These are phyloP conservation scores for Kwoniella dejecticola DNA, from an alignment of 768 basidiomycete species.

Conservation along the genomic window DNA sequence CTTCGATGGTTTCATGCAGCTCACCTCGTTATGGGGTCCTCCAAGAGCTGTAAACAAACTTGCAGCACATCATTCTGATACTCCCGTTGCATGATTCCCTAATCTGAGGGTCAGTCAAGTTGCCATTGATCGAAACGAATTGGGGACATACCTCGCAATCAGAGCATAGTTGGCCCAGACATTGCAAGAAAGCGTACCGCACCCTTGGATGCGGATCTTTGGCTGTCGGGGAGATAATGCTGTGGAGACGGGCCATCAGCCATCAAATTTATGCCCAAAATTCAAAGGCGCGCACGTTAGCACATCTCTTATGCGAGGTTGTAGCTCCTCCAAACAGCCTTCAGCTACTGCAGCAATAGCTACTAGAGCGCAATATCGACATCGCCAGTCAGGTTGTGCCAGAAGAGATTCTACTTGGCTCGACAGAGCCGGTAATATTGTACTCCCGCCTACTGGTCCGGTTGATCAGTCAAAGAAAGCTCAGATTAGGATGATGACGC, in stretches of 20 bases:
- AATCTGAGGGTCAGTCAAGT: background rate
- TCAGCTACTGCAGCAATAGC: constrained; percentile 83
- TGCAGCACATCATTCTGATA: constrained; percentile 71
- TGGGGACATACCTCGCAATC: constrained; percentile 71
- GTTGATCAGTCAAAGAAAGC: background rate
- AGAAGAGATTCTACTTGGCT: constrained; percentile 81
- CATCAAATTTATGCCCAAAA: background rate
- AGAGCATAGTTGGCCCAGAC: constrained; percentile 82
- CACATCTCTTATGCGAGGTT: constrained; percentile 77
- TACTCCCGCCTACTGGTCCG: constrained; percentile 62
- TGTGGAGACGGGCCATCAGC: background rate
- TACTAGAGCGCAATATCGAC: constrained; percentile 81
- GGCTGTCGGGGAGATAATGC: constrained; percentile 64
- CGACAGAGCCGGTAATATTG: constrained; percentile 77
- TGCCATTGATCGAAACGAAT: background rate
- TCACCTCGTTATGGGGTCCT: constrained; percentile 73
- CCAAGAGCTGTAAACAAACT: constrained; percentile 70
- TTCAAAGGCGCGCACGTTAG: constrained; percentile 65
- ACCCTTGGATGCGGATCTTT: constrained; percentile 74
- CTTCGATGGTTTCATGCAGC: no score
- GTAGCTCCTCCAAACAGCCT: constrained; percentile 66
- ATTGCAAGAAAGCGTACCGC: constrained; percentile 74
- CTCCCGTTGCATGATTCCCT: constrained; percentile 75
- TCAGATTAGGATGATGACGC: constrained; percentile 7
- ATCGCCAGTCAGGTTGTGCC: constrained; percentile 77